Base-by-base conservation (phyloP, 176 grass and related monocot genomes). In the Puccinellia tenuiflora region DNA sequence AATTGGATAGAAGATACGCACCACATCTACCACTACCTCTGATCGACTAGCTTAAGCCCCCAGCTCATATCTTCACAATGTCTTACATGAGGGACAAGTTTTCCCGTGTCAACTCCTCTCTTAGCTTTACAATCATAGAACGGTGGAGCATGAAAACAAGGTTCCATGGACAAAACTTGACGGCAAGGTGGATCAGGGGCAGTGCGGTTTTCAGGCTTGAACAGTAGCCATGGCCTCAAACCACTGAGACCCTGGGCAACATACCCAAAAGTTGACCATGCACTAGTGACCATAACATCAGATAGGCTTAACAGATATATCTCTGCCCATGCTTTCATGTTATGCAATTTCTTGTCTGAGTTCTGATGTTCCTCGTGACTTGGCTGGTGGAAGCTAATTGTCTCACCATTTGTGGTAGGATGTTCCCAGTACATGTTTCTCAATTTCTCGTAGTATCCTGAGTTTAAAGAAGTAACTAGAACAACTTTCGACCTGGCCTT, bases 1-100 rank as follows among this genome's bases (percentile, higher is more conserved):
- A 83, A n/a, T 68, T 42, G 10, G 33, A 66, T 33, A 82, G 56
- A 24, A 85, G 22, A 47, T 24, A 30, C 59, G 17, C 30, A 80
- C 67, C 54, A 62, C 75, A 78, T 76, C 81, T 86, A 97, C 64
- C 45, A 83, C 34, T 92, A 68, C 86, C 12, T 85, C 70, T 65
- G 48, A 79, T 95, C 87, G 14, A 98, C 89, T 71, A 98, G 35
- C 84, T 98, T 93, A 40, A 98, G 79, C 8, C 96, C 96, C 93
- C 96, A 95, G 69, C 91, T 95, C 77, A 98, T 88, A 69, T 98
- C 96, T 85, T 93, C 87, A 79, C 96, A 98, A 77, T 98, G 96
- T 63, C 64, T 93, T 73, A 98, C 87, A 95, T 98, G 83, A 0
- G 96, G 93, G 31, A 98, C 93, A 83, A 98, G 31, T 35, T 77